Evolutionary conservation across 345 rosid species (phyloP).

Genomic region (Clarkia xantiana): DNA sequence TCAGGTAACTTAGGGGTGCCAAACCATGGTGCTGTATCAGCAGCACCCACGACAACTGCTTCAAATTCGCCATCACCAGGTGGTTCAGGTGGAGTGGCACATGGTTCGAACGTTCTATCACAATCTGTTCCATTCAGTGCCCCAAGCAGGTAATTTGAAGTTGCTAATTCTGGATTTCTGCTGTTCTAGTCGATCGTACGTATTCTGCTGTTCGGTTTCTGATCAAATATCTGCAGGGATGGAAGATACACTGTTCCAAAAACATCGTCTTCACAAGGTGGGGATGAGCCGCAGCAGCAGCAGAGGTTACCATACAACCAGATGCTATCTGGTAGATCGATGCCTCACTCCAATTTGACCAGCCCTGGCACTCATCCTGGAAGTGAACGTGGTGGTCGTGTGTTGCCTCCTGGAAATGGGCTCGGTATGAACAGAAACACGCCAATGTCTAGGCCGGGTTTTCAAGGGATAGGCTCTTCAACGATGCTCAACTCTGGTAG

Average conservation of each 20-base stretch:
- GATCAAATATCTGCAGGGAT: conserved; percentile 35
- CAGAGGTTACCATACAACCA: conserved; percentile 60
- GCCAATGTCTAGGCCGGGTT: conserved; percentile 65
- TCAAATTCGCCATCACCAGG: conserved; percentile 39
- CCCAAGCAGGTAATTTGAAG: conserved; percentile 35
- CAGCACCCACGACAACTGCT: conserved; percentile 48
- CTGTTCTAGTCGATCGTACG: background rate
- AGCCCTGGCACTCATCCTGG: conserved; percentile 55
- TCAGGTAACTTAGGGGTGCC: conserved; percentile 35
- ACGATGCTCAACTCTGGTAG: conserved; percentile 47
- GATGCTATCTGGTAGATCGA: conserved; percentile 48
- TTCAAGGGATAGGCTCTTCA: conserved; percentile 66
- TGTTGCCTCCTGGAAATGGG: conserved; percentile 59
- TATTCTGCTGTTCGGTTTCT: too few relatives aligned
- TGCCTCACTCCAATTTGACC: conserved; percentile 60
- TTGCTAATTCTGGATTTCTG: conserved; percentile 9
- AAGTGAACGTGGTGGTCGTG: conserved; percentile 45
- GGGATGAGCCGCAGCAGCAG: conserved; percentile 54
- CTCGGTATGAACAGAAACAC: conserved; percentile 54
- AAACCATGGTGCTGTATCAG: conserved; percentile 55
- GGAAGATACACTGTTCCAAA: conserved; percentile 59
- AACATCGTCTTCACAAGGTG: conserved; percentile 46
- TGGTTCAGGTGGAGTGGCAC: conserved; percentile 51
- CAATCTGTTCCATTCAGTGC: conserved; percentile 49
- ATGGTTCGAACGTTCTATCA: conserved; percentile 33